Conservation (phyloP, 2,329 filamentous ascomycete genomes). For the Pseudogymnoascus sp. region DNA sequence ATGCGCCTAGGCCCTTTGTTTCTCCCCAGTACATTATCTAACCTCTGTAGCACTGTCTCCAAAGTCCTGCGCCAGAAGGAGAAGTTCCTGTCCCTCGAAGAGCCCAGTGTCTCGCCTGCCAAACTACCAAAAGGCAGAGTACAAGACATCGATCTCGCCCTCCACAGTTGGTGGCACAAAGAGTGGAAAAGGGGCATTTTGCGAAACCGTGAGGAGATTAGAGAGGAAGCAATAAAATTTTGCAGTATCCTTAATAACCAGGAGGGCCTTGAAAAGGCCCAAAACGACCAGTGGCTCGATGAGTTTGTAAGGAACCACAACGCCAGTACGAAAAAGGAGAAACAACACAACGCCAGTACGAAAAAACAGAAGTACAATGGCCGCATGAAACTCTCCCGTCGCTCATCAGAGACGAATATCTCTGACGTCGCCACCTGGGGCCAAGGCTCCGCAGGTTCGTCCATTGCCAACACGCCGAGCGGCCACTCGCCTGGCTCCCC, state of each 20-base stretch:
- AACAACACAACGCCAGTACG: constrained; percentile 31
- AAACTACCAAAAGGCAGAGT: constrained; percentile 79
- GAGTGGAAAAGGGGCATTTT: constrained; percentile 64
- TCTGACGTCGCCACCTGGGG: constrained; percentile 54
- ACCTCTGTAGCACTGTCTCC: constrained; percentile 74
- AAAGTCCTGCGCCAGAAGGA: constrained; percentile 94
- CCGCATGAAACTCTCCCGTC: constrained; percentile 27
- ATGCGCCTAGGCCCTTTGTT: constrained; percentile 22
- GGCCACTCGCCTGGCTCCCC: constrained; percentile 68
- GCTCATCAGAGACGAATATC: constrained; percentile 62
- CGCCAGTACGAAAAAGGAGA: constrained; percentile 52
- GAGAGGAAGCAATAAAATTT: constrained; percentile 77
- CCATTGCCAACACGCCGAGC: constrained; percentile 52
- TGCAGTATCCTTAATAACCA: constrained; percentile 62
- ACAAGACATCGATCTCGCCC: constrained; percentile 83
- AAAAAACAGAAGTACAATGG: constrained; percentile 59
- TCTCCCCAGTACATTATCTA: neutral
- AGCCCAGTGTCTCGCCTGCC: constrained; percentile 67
- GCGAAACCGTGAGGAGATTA: constrained; percentile 71
- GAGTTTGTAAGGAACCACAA: constrained; percentile 81
- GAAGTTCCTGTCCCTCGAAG: constrained; percentile 78
- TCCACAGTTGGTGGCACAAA: constrained; percentile 80
- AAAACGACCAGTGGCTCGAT: constrained; percentile 75
- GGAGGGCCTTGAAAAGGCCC: constrained; percentile 61
- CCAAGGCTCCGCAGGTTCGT: constrained; percentile 43